Percentiles rank a stretch among this genome's conserved stretches.
Evolutionary conservation across 345 rosid genomes (phyloP).

Genomic region (Stellera chamaejasme): DNA sequence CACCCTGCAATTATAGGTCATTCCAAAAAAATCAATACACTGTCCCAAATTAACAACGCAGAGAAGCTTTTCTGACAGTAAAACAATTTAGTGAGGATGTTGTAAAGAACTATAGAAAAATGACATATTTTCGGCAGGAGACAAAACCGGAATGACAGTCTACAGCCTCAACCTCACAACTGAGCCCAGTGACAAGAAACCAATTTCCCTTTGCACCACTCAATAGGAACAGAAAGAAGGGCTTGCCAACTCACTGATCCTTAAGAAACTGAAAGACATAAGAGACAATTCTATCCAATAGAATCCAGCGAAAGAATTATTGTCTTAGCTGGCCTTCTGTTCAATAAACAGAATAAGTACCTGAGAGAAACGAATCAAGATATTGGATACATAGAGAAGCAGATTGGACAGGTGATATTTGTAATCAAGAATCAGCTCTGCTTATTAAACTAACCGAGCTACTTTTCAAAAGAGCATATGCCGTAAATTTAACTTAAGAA

Average conservation of each 20-base stretch:
- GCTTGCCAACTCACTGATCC: slow-evolving; percentile 13
- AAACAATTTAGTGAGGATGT: slow-evolving; percentile 8
- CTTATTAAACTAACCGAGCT: slow-evolving; percentile 11
- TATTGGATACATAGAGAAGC: slow-evolving; percentile 5
- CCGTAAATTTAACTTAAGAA: slow-evolving; percentile 17
- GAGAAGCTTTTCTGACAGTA: slow-evolving; percentile 17
- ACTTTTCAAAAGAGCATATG: slow-evolving; percentile 9
- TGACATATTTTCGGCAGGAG: slow-evolving; percentile 15
- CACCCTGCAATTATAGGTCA: slow-evolving; percentile 73
- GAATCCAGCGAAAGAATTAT: slow-evolving; percentile 13
- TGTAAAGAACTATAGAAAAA: slow-evolving; percentile 15
- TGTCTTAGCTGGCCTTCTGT: slow-evolving; percentile 13
- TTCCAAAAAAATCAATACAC: slow-evolving; percentile 64
- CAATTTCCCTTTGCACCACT: not conserved
- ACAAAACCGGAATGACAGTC: slow-evolving; percentile 13
- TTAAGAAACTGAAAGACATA: slow-evolving; percentile 14
- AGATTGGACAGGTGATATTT: slow-evolving; percentile 4
- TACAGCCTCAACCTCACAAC: slow-evolving; percentile 19
- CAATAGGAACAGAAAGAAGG: slow-evolving; percentile 4
- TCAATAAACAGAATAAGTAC: slow-evolving; percentile 21
- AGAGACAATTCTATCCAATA: slow-evolving; percentile 16
- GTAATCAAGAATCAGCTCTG: slow-evolving; percentile 6
- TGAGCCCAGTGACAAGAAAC: slow-evolving; percentile 4
- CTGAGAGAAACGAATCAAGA: slow-evolving; percentile 21
- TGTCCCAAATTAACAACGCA: slow-evolving; percentile 27